Conservation (phyloP, 345 rosid species). For the Lepidium africanum region DNA sequence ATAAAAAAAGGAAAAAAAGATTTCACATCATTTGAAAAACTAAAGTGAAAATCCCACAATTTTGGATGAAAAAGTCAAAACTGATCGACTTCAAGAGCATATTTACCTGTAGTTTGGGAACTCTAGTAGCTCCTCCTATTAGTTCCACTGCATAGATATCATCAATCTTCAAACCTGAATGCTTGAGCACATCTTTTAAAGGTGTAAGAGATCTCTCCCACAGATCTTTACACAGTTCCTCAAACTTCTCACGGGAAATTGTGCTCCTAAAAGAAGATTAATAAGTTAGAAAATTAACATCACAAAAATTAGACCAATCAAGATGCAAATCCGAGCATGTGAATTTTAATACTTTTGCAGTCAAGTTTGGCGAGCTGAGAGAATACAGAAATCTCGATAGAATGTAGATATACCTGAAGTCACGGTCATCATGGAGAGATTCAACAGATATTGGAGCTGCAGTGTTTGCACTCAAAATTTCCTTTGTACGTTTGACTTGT, state of each 20-base stretch:
- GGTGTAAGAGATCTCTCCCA: slow-evolving; percentile 92
- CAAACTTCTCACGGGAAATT: slow-evolving; percentile 89
- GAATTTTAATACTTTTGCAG: not conserved
- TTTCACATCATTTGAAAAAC: not conserved
- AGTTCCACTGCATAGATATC: slow-evolving; percentile 87
- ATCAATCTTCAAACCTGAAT: slow-evolving; percentile 68
- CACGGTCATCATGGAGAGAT: slow-evolving; percentile 83
- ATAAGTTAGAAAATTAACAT: not conserved
- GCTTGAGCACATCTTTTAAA: slow-evolving; percentile 61
- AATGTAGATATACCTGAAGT: slow-evolving; percentile 61
- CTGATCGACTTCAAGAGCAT: not conserved
- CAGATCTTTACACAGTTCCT: slow-evolving; percentile 86
- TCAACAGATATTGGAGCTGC: slow-evolving; percentile 91
- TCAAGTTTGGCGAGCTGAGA: not conserved
- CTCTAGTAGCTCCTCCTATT: slow-evolving; percentile 98
- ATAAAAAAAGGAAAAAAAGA: not conserved
- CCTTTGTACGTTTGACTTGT: slow-evolving; percentile 98
- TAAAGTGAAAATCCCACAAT: not conserved
- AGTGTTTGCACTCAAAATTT: slow-evolving; percentile 91
- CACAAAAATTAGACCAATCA: not conserved
- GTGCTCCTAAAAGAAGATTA: slow-evolving; percentile 62
- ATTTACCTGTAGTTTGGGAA: slow-evolving; percentile 96
- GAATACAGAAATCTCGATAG: not conserved
- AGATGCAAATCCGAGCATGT: not conserved
- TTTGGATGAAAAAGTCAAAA: not conserved